Evolutionary conservation across 2,329 filamentous ascomycete genomes (phyloP).

Genomic region (Apiospora sp.): DNA sequence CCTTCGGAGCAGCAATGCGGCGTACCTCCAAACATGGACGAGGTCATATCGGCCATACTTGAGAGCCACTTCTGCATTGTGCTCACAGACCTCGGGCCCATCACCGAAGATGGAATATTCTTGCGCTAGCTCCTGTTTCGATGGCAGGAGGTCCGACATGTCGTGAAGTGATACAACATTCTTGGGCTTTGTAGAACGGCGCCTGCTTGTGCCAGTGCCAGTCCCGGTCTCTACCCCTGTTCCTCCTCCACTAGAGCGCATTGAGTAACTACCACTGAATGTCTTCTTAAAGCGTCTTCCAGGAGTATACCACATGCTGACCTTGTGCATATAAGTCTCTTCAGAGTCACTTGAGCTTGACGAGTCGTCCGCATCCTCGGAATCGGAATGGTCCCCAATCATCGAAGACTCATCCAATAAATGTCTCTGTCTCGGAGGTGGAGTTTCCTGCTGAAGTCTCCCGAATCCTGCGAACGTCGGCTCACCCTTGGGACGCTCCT

Average conservation of each 20-base stretch:
- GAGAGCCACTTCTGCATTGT: conserved; percentile 82
- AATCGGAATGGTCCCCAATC: conserved; percentile 60
- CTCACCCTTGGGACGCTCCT: conserved; percentile 60
- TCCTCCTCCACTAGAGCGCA: conserved; percentile 67
- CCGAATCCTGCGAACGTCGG: conserved; percentile 66
- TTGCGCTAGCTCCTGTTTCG: conserved; percentile 77
- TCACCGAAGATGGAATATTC: conserved; percentile 87
- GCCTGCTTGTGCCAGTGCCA: conserved; percentile 60
- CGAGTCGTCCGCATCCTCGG: conserved; percentile 56
- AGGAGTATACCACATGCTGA: conserved; percentile 64
- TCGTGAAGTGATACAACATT: conserved; percentile 80
- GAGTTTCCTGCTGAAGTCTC: conserved; percentile 59
- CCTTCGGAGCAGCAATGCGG: conserved; percentile 78
- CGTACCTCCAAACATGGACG: conserved; percentile 83
- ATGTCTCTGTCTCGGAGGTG: conserved; percentile 54
- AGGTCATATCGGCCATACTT: conserved; percentile 75
- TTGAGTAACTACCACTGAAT: conserved; percentile 64
- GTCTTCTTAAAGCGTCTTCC: conserved; percentile 61
- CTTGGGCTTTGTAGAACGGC: conserved; percentile 59
- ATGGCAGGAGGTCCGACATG: conserved; percentile 75
- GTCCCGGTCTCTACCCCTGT: conserved; percentile 67
- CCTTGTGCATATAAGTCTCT: conserved; percentile 67
- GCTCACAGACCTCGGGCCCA: conserved; percentile 79
- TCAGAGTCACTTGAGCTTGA: conserved; percentile 68
- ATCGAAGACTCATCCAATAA: conserved; percentile 58